Evolutionary conservation across 495 filamentous ascomycete species (phyloP).

Genomic region (Hypoxylon crocopeplum): DNA sequence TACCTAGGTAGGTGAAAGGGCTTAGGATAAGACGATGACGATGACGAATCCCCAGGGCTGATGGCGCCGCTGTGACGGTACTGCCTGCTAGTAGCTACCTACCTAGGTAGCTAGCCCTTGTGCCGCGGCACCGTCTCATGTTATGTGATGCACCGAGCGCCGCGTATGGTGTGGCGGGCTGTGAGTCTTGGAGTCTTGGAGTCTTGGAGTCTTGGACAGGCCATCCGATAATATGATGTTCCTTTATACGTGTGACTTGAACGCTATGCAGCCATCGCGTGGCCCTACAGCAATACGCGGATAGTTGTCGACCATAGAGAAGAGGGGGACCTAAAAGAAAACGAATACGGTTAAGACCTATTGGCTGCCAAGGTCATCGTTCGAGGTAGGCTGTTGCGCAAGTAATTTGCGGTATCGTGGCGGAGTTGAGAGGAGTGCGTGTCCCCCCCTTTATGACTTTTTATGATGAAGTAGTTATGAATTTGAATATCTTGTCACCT

Average conservation of each 20-base stretch:
- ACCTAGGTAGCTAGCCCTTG: too few relatives aligned
- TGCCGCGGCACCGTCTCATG: too few relatives aligned
- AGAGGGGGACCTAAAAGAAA: conserved; percentile 7
- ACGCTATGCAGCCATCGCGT: too few relatives aligned
- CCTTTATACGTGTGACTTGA: too few relatives aligned
- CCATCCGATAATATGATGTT: too few relatives aligned
- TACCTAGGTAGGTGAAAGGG: too few relatives aligned
- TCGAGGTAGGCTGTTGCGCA: conserved; percentile 1
- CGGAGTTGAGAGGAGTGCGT: conserved; percentile 8
- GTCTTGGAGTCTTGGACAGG: too few relatives aligned
- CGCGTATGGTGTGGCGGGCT: too few relatives aligned
- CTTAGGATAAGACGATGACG: conserved; percentile 1
- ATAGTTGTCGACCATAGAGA: not conserved
- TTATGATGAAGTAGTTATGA: not conserved
- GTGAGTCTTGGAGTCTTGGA: too few relatives aligned
- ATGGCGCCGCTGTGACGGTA: conserved; percentile 7
- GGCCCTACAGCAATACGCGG: too few relatives aligned
- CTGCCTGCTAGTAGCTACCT: not conserved
- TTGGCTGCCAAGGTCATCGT: not conserved
- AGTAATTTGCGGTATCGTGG: conserved; percentile 21
- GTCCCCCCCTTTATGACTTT: not conserved
- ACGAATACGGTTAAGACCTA: conserved; percentile 16
- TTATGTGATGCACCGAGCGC: too few relatives aligned
- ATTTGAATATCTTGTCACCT: not conserved
- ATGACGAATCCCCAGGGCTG: conserved; percentile 17